Evolutionary conservation across 2,329 filamentous ascomycete species (phyloP).

Genomic region (Arthroderma sp.): DNA sequence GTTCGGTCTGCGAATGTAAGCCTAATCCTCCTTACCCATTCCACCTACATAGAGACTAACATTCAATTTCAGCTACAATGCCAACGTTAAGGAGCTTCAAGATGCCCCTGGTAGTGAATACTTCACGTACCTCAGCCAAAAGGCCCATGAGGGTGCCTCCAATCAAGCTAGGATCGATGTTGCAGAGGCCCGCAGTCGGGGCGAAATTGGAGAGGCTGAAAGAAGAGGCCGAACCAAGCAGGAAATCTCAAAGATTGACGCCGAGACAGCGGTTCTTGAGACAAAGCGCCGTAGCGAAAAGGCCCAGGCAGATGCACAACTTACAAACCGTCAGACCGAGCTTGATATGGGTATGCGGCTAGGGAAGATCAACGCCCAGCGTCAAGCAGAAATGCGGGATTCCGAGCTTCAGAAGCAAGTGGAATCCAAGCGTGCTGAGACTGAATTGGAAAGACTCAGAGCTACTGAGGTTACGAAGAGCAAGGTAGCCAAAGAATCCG

Average conservation of each 20-base stretch:
- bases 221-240: slow-evolving; percentile 70
- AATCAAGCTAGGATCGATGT: slow-evolving; percentile 61
- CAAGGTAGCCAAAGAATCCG: slow-evolving; percentile 35
- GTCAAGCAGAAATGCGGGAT: slow-evolving; percentile 61
- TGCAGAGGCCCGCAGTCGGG: slow-evolving; percentile 46
- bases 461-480: slow-evolving; percentile 69
- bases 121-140: slow-evolving; percentile 67
- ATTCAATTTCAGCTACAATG: slow-evolving; percentile 42
- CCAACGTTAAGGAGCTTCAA: slow-evolving; percentile 76
- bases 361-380: slow-evolving; percentile 58
- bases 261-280: slow-evolving; percentile 70
- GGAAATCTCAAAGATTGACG: slow-evolving; percentile 77
- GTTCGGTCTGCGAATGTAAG: slow-evolving; percentile 61
- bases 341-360: slow-evolving; percentile 64
- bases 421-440: slow-evolving; percentile 61
- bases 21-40: background rate
- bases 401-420: slow-evolving; percentile 69
- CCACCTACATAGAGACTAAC: slow-evolving; percentile 16
- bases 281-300: slow-evolving; percentile 75
- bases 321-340: slow-evolving; percentile 58
- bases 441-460: slow-evolving; percentile 67
- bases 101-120: slow-evolving; percentile 72
- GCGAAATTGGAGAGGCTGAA: slow-evolving; percentile 54
- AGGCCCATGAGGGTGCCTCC: slow-evolving; percentile 72
- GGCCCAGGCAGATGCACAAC: slow-evolving; percentile 60